These are phyloP conservation scores for Leucocoprinus leucothites DNA, from an alignment of 768 basidiomycete genomes.

Conservation along the genomic window DNA sequence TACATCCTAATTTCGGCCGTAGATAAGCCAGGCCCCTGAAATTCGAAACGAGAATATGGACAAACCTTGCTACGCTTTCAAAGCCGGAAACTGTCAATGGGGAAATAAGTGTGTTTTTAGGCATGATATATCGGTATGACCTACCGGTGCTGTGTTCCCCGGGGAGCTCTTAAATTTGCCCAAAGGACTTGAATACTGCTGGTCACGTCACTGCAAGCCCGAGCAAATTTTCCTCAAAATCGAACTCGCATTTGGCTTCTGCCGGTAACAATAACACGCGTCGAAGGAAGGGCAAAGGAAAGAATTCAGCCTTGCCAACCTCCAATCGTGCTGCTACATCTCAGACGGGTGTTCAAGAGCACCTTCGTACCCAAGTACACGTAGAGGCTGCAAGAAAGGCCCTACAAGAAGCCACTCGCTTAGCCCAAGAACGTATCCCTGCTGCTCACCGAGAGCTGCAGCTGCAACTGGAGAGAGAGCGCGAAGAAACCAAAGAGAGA, in stretches of 20 bases:
- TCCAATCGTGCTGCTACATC: background rate
- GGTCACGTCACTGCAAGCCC: background rate
- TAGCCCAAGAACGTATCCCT: no score
- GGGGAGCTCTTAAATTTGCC: background rate
- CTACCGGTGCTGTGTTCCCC: background rate
- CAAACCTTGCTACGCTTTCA: background rate
- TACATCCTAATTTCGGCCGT: background rate
- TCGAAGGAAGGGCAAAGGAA: background rate
- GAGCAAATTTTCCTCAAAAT: background rate
- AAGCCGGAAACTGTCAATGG: constrained; percentile 4
- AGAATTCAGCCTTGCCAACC: background rate
- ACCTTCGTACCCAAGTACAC: background rate
- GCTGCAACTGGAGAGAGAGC: background rate
- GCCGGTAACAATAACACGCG: background rate
- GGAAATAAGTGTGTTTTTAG: constrained; percentile 5
- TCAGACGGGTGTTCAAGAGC: background rate
- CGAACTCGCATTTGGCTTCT: background rate
- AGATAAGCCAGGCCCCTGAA: no score
- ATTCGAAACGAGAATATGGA: no score
- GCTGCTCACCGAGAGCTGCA: no score
- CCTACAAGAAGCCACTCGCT: background rate
- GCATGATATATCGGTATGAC: constrained; percentile 1
- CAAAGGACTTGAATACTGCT: background rate
- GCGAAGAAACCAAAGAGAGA: background rate
- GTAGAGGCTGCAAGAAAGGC: background rate